Base-by-base conservation (phyloP, 345 rosid genomes). In the Boechera stricta region DNA sequence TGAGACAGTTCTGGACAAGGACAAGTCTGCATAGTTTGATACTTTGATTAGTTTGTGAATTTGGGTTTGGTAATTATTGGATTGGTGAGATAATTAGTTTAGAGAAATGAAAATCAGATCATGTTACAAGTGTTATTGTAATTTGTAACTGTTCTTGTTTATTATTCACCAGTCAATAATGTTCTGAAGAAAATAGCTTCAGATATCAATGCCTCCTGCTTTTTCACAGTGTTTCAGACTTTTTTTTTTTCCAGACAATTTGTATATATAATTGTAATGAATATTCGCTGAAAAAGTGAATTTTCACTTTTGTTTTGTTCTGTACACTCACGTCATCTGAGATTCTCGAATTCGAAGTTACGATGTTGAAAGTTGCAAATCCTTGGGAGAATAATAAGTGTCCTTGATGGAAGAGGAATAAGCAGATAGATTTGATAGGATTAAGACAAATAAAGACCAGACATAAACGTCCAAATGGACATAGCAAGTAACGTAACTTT, bases 371-470 rank as follows among this genome's bases (percentile, higher is more conserved):
- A 71, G 81, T 54, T 47, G 57, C 7, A 47, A 29, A 49, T 28
- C 5, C 35, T 54, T 77, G 21, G 28, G 39, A 41, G 64, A 64
- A 48, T 9, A 36, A 18, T 5, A 5, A 47, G 48, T 49, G 61
- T 64, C 39, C 6, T 64, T 28, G 60, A 71, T 71, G 41, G 61
- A 57, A 29, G n/a, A 64, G 36, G 52, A 75, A 63, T 24, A 45
- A 32, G 57, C 49, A 66, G 69, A 49, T 31, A 45, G 18, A 58
- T 39, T 53, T 64, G 54, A 59, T 66, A 78, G 51, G 64, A 79
- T 67, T 72, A 66, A 67, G 78, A 79, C 74, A 67, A 60, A 33
- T 60, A 67, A 52, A 62, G 77, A 59, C 51, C 64, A 63, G 64
- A 72, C 74, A 78, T 33, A 67, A 67, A 58, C 69, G 48, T 78